These are phyloP conservation scores for Aspergillus nanangensis DNA, from an alignment of 495 filamentous ascomycete species.

Conservation along the genomic window DNA sequence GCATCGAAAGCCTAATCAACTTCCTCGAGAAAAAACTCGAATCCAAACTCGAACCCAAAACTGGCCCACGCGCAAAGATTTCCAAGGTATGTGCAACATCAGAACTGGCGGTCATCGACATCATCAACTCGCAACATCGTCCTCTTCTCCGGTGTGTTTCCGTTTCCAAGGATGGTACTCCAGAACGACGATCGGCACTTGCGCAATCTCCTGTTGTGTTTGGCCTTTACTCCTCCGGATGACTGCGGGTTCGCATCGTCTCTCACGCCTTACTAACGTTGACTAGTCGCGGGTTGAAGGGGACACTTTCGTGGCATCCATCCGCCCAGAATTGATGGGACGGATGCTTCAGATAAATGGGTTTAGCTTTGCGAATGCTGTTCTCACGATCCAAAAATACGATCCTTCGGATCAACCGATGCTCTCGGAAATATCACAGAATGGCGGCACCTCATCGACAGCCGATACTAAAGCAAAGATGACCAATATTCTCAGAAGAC, in stretches of 20 bases:
- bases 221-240: constrained; percentile 27
- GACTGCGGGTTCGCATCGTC: constrained; percentile 45
- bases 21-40: constrained; percentile 82
- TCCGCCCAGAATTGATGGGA: constrained; percentile 57
- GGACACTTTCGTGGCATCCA: constrained; percentile 62
- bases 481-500: constrained; percentile 59
- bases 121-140: constrained; percentile 44
- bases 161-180: constrained; percentile 53
- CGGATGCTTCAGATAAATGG: constrained; percentile 59
- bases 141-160: constrained; percentile 48
- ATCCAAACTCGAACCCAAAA: constrained; percentile 42
- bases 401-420: constrained; percentile 22
- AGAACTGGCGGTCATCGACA: constrained; percentile 45
- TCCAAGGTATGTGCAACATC: constrained; percentile 75
- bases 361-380: constrained; percentile 59
- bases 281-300: constrained; percentile 66
- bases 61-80: constrained; percentile 57
- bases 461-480: constrained; percentile 42
- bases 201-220: constrained; percentile 13
- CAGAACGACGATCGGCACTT: constrained; percentile 52
- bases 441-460: constrained; percentile 28
- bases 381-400: constrained; percentile 48
- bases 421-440: constrained; percentile 12
- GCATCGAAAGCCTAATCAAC: constrained; percentile 60
- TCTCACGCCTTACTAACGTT: constrained; percentile 67